Evolutionary conservation across 306 rosid genomes (phyloP), one percentile per base, ranked within the genome.

Genomic region (Betula pendula): DNA sequence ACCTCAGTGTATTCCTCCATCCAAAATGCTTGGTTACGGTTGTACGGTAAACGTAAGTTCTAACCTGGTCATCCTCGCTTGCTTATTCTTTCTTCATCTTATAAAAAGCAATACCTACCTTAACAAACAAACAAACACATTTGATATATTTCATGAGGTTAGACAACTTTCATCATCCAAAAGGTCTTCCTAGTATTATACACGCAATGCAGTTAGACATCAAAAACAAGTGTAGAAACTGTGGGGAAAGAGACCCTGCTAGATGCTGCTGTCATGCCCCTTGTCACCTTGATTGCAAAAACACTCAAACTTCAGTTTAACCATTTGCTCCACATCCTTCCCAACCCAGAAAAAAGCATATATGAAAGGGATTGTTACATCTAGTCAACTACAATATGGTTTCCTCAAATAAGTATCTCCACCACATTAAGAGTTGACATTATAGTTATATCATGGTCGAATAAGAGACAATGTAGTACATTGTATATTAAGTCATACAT

Each of bases 21-120:
- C 98, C 38, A 94, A 94, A 81, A 94, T 94, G 97, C 96, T 94
- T 27, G 97, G 98, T 3, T 96, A 92, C 81, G 97, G 98, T 63
- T 94, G 97, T 73, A 97, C 91, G 44, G 90, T 92, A 94, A 29
- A 1, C 96, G 98, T 86, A 72, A 79, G 53, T 68, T 68, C 72
- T 59, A 69, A 13, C 43, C 73, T 43, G 81, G 67, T 35, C 43
- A 44, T 9, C 48, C 3, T 44, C 0, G 49, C 15, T 45, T 45
- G 14, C 49, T 45, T 11, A 12, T 45, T 45, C 48, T 44, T 44
- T 44, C 49, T 45, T 44, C 48, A 8, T 44, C 48, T 8, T 44
- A 44, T 44, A 11, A 11, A 44, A 44, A 6, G 48, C 8, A 13
- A 45, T 45, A 45, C 15, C 49, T 45, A 10, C 49, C 49, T 45